Evolutionary conservation across 768 basidiomycete species (phyloP), one percentile per base, ranked within the genome.

Genomic region (Suillus subaureus): DNA sequence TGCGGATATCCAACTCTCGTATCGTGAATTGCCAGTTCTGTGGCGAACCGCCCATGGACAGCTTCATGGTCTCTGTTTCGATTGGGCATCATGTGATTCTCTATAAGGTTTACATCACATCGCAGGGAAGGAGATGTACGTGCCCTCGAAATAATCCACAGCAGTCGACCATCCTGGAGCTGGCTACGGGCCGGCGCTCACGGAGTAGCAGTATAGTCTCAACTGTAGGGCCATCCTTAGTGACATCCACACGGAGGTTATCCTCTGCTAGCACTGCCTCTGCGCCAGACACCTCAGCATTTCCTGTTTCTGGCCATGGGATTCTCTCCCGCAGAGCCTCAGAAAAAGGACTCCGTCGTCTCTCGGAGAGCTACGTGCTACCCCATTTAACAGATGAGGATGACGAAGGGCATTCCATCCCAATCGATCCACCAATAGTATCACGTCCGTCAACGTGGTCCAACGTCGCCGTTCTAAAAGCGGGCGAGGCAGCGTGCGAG

Each of bases 281-380:
- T 31, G 71, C 76, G 26, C 33, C 65, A 26, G 87, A 89, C 62
- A 73, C 81, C 0, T 77, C 84, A 6, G 79, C 85, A 11, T 95
- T 93, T 73, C 93, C 93, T 13, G 84, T 95, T 28, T 94, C 91
- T 7, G 92, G 83, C 3, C 93, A 93, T 71, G 94, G 91, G 23
- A 84, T 90, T 45, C 87, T 93, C 73, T 88, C 91, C 31, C 84
- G 92, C 55, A 83, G 92, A 60, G 82, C 83, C 26, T 90, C 90
- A 3, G 92, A 93, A 72, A 91, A 90, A 74, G 87, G 89, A 43
- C 70, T 79, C 4, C 82, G 87, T 31, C 84, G 87, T 60, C 79
- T 81, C 13, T 78, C 80, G 9, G 88, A 79, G 85, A 68, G 67
- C 11, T 57, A 77, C 77, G 61, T 73, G 83, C 62, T 79, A 74